These are phyloP conservation scores for Coemansia sp. DNA, from an alignment of 192 early-diverging fungal species.

Conservation along the genomic window DNA sequence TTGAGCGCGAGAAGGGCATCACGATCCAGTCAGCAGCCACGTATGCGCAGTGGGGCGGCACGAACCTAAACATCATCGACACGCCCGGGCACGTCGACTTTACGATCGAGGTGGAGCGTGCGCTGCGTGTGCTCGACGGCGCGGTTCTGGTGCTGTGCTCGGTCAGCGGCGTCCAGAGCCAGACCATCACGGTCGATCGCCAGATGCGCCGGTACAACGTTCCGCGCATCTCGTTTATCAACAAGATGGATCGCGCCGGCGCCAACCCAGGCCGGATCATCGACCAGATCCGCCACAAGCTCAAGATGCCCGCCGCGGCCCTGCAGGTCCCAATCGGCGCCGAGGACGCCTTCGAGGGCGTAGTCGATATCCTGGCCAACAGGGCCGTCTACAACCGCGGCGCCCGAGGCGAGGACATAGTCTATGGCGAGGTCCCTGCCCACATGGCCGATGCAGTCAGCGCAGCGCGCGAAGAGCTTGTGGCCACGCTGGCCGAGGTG, in stretches of 20 bases:
- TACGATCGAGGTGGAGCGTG: conserved; percentile 87
- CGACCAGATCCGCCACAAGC: conserved; percentile 76
- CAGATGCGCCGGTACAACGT: conserved; percentile 89
- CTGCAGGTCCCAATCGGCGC: conserved; percentile 84
- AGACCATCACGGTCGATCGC: conserved; percentile 87
- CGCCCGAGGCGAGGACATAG: conserved; percentile 72
- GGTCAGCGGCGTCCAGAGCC: conserved; percentile 82
- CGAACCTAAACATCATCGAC: conserved; percentile 84
- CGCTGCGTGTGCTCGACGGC: conserved; percentile 82
- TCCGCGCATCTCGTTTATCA: conserved; percentile 83
- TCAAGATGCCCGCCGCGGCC: conserved; percentile 74
- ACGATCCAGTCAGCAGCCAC: conserved; percentile 89
- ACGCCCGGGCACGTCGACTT: conserved; percentile 90
- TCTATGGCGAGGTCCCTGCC: conserved; percentile 69
- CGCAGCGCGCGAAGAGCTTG: conserved; percentile 71
- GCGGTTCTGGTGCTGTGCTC: conserved; percentile 83
- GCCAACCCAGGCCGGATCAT: conserved; percentile 80
- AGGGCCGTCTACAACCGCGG: conserved; percentile 91
- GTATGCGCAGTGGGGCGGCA: conserved; percentile 74
- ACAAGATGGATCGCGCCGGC: conserved; percentile 89
- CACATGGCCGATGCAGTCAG: conserved; percentile 62
- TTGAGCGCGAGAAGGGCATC: conserved; percentile 93
- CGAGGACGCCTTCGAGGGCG: conserved; percentile 84
- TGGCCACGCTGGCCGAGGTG: conserved; percentile 75
- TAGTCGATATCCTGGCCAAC: conserved; percentile 86